Evolutionary conservation across 805 yeast genomes (phyloP).

Genomic region (Brettanomyces custersianus): DNA sequence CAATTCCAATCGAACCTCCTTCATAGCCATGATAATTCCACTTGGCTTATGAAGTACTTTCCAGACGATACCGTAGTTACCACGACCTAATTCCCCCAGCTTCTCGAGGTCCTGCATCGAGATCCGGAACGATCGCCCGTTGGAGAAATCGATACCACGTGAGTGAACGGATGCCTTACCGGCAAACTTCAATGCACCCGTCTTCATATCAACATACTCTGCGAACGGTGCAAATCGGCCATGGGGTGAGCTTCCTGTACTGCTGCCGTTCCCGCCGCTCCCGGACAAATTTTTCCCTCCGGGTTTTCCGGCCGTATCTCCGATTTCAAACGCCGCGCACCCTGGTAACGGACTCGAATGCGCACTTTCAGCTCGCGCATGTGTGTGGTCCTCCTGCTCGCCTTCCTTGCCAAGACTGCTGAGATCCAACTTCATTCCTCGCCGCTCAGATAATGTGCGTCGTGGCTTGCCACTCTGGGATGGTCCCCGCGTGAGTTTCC

Average conservation of each 20-base stretch:
- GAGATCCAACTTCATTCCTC: slow-evolving; percentile 45
- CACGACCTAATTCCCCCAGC: slow-evolving; percentile 85
- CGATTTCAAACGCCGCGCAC: not conserved
- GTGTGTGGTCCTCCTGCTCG: no score
- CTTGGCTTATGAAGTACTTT: slow-evolving; percentile 92
- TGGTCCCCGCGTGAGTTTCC: not conserved
- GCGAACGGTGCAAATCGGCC: slow-evolving; percentile 79
- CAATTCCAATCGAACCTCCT: slow-evolving; percentile 86
- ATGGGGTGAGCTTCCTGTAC: slow-evolving; percentile 19
- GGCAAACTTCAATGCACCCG: slow-evolving; percentile 85
- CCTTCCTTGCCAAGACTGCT: slow-evolving; percentile 6
- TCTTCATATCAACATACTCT: slow-evolving; percentile 81
- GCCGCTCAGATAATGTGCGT: slow-evolving; percentile 41
- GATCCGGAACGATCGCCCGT: slow-evolving; percentile 81
- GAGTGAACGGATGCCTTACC: slow-evolving; percentile 92
- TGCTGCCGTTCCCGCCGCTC: slow-evolving; percentile 1
- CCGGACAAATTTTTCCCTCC: not conserved
- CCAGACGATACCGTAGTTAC: slow-evolving; percentile 93
- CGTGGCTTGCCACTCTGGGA: slow-evolving; percentile 18
- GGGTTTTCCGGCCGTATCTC: not conserved
- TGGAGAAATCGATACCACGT: slow-evolving; percentile 82
- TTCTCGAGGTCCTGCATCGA: slow-evolving; percentile 77
- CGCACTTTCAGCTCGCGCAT: not conserved
- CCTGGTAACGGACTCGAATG: not conserved
- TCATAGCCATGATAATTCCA: slow-evolving; percentile 91